These are phyloP conservation scores for Quercus wislizeni DNA, from an alignment of 306 rosid genomes.

Conservation along the genomic window DNA sequence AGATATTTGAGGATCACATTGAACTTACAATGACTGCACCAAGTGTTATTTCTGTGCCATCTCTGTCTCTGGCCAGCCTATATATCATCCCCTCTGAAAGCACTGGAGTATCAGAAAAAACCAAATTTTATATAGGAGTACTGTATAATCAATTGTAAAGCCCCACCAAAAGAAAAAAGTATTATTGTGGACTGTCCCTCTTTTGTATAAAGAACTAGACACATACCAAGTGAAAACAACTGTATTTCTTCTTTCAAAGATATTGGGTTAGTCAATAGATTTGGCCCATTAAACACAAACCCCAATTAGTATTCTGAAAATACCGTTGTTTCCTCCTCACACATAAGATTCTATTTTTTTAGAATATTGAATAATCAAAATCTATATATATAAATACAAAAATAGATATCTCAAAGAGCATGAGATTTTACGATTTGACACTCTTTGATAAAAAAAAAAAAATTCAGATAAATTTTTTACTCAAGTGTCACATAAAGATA, in stretches of 20 bases:
- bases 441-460: too few relatives aligned
- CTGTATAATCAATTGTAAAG: slow-evolving; percentile 32
- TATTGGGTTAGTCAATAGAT: slow-evolving; percentile 36
- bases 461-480: too few relatives aligned
- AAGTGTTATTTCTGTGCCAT: background rate
- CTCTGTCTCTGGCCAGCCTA: background rate
- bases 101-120: background rate
- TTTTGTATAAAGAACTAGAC: slow-evolving; percentile 33
- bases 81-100: slow-evolving; percentile 6
- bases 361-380: too few relatives aligned
- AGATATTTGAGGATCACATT: slow-evolving; percentile 5
- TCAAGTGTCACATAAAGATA: too few relatives aligned
- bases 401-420: too few relatives aligned
- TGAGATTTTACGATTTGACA: too few relatives aligned
- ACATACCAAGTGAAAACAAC: slow-evolving; percentile 29
- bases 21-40: slow-evolving; percentile 10
- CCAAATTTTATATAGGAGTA: slow-evolving; percentile 11
- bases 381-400: too few relatives aligned
- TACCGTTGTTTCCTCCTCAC: too few relatives aligned
- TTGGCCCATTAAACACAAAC: slow-evolving; percentile 33
- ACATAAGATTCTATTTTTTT: too few relatives aligned
- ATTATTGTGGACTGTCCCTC: slow-evolving; percentile 41
- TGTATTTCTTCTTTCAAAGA: slow-evolving; percentile 33
- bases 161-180: slow-evolving; percentile 43
- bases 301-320: slow-evolving; percentile 7